Evolutionary conservation across 805 yeast species (phyloP).

Genomic region (Nakazawaea wyomingensis): DNA sequence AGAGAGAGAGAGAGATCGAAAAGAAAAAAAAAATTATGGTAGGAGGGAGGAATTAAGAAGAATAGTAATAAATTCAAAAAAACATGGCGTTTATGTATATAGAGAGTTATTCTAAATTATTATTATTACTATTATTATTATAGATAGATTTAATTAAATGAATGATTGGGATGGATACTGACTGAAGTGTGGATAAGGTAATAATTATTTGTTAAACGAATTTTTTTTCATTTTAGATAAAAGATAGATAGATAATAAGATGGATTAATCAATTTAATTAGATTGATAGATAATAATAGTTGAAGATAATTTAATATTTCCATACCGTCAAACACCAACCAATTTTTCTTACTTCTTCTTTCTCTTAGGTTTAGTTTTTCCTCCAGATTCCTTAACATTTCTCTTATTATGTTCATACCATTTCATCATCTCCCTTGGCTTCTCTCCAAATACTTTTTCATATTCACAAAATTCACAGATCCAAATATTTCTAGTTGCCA

Average conservation of each 20-base stretch:
- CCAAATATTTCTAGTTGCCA: constrained; percentile 20
- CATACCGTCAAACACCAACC: too few species aligned
- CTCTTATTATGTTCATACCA: constrained; percentile 31
- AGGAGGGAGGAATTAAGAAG: background rate
- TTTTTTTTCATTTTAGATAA: too few species aligned
- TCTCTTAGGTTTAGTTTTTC: background rate
- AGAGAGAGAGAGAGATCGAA: background rate
- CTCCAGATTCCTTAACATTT: constrained; percentile 26
- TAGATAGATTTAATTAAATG: too few species aligned
- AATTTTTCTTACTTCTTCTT: constrained; percentile 26
- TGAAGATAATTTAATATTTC: too few species aligned
- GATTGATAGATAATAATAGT: too few species aligned
- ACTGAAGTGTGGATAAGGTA: too few species aligned
- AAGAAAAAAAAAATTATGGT: background rate
- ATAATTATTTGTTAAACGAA: too few species aligned
- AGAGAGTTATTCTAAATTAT: background rate
- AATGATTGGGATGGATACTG: too few species aligned
- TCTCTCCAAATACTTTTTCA: constrained; percentile 40
- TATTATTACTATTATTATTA: too few species aligned
- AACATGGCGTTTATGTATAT: too few species aligned
- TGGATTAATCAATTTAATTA: too few species aligned
- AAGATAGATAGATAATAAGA: too few species aligned
- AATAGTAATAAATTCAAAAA: background rate
- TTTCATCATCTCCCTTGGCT: constrained; percentile 39
- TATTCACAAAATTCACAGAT: constrained; percentile 45